Evolutionary conservation across 2,329 filamentous ascomycete genomes (phyloP).

Genomic region (Ophiocordyceps sinensis): DNA sequence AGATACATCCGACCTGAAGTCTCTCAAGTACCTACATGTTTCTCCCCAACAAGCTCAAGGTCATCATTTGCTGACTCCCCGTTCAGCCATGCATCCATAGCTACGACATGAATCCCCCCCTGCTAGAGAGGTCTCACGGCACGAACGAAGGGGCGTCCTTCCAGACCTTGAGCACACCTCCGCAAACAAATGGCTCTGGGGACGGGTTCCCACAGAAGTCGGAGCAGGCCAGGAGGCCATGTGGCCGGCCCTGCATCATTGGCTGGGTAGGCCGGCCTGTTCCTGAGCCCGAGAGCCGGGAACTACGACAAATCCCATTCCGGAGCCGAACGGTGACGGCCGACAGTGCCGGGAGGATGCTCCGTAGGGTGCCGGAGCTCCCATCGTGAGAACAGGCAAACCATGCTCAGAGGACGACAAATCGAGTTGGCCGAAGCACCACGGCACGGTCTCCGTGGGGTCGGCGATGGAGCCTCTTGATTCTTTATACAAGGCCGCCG

Average conservation of each 20-base stretch:
- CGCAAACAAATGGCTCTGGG: too few species aligned
- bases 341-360: neutral
- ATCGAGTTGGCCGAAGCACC: neutral
- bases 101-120: neutral
- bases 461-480: neutral
- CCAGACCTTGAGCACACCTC: too few species aligned
- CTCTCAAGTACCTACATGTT: neutral
- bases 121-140: neutral
- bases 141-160: too few species aligned
- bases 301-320: neutral
- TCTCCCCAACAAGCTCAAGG: neutral
- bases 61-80: neutral
- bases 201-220: neutral
- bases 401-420: neutral
- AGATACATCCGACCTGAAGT: neutral
- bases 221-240: neutral
- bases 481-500: neutral
- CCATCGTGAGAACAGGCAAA: neutral
- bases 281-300: neutral
- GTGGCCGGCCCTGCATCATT: neutral
- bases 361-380: slow-evolving; percentile 3
- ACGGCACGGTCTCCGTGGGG: neutral
- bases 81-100: neutral
- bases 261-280: neutral
- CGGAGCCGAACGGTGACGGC: slow-evolving; percentile 4